phyloP scores from a whole-genome alignment of 202 grass and related monocot genomes.

The Zoysia matrella region DNA sequence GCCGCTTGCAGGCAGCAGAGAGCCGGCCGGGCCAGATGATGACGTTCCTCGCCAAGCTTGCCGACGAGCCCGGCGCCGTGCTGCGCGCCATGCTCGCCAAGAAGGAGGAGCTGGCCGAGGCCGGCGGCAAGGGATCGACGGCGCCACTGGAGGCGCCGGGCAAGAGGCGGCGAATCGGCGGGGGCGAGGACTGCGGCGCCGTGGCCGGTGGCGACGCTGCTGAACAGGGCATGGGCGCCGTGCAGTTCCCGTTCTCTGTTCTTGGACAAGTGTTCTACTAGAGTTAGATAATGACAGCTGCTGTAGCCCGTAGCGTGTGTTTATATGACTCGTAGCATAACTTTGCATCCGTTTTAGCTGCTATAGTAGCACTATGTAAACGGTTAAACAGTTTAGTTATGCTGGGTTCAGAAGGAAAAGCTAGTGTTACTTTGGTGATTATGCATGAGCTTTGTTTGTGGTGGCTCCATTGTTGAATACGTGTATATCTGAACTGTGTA shows the following conservation, averaged over 20 bases:
- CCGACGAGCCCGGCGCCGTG: slow-evolving; percentile 57
- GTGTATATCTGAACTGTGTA: background rate
- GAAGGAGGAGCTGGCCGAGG: slow-evolving; percentile 46
- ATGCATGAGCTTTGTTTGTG: background rate
- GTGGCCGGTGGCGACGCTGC: background rate
- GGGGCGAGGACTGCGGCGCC: background rate
- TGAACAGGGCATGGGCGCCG: slow-evolving; percentile 27
- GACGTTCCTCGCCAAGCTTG: slow-evolving; percentile 73
- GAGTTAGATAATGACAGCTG: slow-evolving; percentile 31
- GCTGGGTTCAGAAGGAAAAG: slow-evolving; percentile 11
- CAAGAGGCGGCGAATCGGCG: slow-evolving; percentile 41
- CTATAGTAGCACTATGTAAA: background rate
- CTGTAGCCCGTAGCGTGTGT: slow-evolving; percentile 7
- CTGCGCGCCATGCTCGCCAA: slow-evolving; percentile 62
- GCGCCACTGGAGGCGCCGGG: background rate
- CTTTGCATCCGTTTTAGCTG: background rate
- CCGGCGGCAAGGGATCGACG: slow-evolving; percentile 7
- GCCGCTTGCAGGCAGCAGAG: slow-evolving; percentile 61
- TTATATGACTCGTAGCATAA: slow-evolving; percentile 1
- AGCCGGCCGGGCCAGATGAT: slow-evolving; percentile 73
- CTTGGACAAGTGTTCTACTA: slow-evolving; percentile 61
- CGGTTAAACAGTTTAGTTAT: slow-evolving; percentile 19
- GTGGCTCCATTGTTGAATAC: background rate
- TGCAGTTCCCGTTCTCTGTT: slow-evolving; percentile 54
- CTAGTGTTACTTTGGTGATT: background rate